Evolutionary conservation across 148 eudicot genomes (phyloP), one percentile per base, ranked within the genome.

Genomic region (Persicaria tinctoria): DNA sequence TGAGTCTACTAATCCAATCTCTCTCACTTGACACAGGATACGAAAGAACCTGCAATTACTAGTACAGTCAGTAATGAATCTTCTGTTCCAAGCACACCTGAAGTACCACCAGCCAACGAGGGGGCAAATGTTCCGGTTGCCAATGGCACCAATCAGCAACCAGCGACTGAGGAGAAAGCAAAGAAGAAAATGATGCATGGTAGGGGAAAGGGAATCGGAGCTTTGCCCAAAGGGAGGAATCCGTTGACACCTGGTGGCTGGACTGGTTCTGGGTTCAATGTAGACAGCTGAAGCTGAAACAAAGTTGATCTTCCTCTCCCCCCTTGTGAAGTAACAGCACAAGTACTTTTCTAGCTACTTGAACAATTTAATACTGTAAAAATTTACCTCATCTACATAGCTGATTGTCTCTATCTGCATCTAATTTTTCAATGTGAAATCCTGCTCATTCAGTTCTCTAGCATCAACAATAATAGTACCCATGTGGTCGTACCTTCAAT

Each of bases 241-340:
- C 76, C 88, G 66, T 73, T 84, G 57, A 73, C 80, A 57, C 81
- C 94, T 56, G 97, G 96, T 63, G 97, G 96, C 50, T 92, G 98
- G 98, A 95, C 98, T 13, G 97, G 97, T 75, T 85, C 98, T 78
- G 98, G 97, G 48, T 92, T 92, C 74, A 93, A 95, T 74, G 90
- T 90, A 72, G 92, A 94, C 76, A 80, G 87, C 71, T 79, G 90
- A 85, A 82, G 81, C 74, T 88, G 81, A 87, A 57, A 78, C 53
- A 16, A 23, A 38, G 66, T 38, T 60, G 66, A 41, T 8, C 23
- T 60, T 60, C 12, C 41, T 10, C 6, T 8, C 27, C 12, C 12
- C 68, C 45, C 32, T 18, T 17, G 32, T 17, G 3, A 20, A 57
- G 32, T 41, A 6, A 55, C 8, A 20, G 44, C 68, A 60, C 68